phyloP scores from a whole-genome alignment of 2,329 filamentous ascomycete genomes.

The Pseudogymnoascus sp. region DNA sequence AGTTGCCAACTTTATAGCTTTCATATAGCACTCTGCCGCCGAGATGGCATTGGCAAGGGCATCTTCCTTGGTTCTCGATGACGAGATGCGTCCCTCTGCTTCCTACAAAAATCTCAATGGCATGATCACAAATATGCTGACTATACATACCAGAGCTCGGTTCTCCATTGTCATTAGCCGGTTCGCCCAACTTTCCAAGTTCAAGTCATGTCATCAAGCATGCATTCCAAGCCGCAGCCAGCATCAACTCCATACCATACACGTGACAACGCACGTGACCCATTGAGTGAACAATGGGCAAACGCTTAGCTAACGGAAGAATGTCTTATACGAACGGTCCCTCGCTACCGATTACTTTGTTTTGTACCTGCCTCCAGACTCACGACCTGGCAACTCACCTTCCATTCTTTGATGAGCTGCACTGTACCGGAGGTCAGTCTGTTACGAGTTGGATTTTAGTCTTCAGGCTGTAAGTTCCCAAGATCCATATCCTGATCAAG shows the following conservation, averaged over 20 bases:
- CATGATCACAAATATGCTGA: not conserved
- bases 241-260: not conserved
- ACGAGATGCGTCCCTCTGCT: constrained; percentile 44
- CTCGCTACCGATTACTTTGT: constrained; percentile 3
- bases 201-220: constrained; percentile 1
- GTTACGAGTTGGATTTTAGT: constrained; percentile 4
- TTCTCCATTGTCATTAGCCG: not conserved
- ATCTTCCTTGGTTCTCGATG: constrained; percentile 46
- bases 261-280: not conserved
- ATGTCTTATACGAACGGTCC: constrained; percentile 5
- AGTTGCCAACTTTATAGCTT: constrained; percentile 56
- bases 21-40: constrained; percentile 76
- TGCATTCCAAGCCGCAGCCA: not conserved
- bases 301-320: constrained; percentile 6
- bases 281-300: not conserved
- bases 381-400: constrained; percentile 8
- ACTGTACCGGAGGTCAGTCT: not conserved
- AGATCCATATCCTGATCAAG: not conserved
- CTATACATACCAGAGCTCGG: constrained; percentile 5
- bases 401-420: constrained; percentile 8
- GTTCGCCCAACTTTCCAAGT: not conserved
- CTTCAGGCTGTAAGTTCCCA: not conserved
- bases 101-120: constrained; percentile 32
- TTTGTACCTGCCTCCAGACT: constrained; percentile 4
- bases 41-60: constrained; percentile 69